These are phyloP conservation scores for Penstemon davidsonii DNA, from an alignment of 257 asterid species.

Conservation along the genomic window DNA sequence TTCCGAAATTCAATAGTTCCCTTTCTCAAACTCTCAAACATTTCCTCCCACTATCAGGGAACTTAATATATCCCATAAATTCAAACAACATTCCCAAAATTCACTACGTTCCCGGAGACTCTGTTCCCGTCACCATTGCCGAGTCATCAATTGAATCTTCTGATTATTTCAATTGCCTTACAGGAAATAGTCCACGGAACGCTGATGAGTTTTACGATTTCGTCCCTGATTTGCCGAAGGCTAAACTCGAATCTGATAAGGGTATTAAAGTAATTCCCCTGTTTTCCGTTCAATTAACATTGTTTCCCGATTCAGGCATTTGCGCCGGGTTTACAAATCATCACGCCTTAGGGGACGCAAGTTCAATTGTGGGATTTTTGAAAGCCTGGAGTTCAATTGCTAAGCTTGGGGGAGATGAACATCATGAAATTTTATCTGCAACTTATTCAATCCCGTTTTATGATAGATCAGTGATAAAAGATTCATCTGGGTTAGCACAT, in stretches of 20 bases:
- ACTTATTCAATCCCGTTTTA: constrained; percentile 29
- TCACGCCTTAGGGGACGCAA: constrained; percentile 50
- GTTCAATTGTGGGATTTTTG: constrained; percentile 40
- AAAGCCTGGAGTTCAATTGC: constrained; percentile 41
- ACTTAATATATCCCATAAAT: constrained; percentile 26
- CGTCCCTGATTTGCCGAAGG: constrained; percentile 32
- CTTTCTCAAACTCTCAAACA: constrained; percentile 43
- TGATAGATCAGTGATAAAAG: constrained; percentile 42
- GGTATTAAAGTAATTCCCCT: constrained; percentile 24
- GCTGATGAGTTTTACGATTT: constrained; percentile 29
- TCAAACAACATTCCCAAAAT: constrained; percentile 30
- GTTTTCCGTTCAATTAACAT: constrained; percentile 32
- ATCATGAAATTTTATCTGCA: constrained; percentile 1
- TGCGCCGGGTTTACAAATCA: constrained; percentile 40
- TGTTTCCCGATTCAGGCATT: constrained; percentile 42
- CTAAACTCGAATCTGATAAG: constrained; percentile 11
- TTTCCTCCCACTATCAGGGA: constrained; percentile 45
- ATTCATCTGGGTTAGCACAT: constrained; percentile 34
- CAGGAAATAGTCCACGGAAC: constrained; percentile 28
- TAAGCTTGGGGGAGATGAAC: constrained; percentile 26
- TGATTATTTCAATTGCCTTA: constrained; percentile 38
- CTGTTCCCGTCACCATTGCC: constrained; percentile 34
- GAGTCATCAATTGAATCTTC: constrained; percentile 14
- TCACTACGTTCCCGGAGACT: constrained; percentile 37
- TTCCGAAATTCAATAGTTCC: constrained; percentile 44